Percentiles rank a stretch among this genome's conserved stretches.
These are phyloP conservation scores for Nicotiana tabacum DNA, from an alignment of 257 asterid genomes.

Conservation along the genomic window DNA sequence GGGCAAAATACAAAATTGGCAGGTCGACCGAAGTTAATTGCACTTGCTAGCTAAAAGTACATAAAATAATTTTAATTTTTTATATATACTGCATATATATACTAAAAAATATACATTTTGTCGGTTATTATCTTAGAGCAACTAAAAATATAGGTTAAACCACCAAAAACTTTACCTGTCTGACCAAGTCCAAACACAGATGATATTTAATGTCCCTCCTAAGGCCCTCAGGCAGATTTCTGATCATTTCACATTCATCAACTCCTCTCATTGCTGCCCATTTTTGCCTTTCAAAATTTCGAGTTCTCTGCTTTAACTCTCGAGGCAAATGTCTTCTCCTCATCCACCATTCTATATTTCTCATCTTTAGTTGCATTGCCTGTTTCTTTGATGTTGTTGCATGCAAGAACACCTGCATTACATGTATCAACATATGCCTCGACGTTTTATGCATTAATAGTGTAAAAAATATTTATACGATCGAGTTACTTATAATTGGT, in stretches of 20 bases:
- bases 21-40: no score
- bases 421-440: no score
- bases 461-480: no score
- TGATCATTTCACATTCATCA: conserved; percentile 27
- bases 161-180: conserved; percentile 11
- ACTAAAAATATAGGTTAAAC: no score
- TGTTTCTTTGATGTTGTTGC: conserved; percentile 30
- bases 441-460: no score
- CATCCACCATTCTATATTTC: conserved; percentile 38
- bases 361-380: conserved; percentile 27
- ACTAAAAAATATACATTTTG: no score
- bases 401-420: conserved; percentile 17
- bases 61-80: no score
- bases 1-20: no score
- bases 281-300: conserved; percentile 19
- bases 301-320: conserved; percentile 23
- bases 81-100: no score
- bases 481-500: no score
- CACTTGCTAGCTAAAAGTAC: no score
- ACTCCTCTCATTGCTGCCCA: conserved; percentile 30
- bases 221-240: conserved; percentile 32
- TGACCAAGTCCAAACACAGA: conserved; percentile 29
- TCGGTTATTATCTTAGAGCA: no score
- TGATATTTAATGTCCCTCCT: conserved; percentile 35
- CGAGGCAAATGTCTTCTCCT: conserved; percentile 23